Conservation (phyloP, 306 rosid species). For the Hippophae tibetana region DNA sequence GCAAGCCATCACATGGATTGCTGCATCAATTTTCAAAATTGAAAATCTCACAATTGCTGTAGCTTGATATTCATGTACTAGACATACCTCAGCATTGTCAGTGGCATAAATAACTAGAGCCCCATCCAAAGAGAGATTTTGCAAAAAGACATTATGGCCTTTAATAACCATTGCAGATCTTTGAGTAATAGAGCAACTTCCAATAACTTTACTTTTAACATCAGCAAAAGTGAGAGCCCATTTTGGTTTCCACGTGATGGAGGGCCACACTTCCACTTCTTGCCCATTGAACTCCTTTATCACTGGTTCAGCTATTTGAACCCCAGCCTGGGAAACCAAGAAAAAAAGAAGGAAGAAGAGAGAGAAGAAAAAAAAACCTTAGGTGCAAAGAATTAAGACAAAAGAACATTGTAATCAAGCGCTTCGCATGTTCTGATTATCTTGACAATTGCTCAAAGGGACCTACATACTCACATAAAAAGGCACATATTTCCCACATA, state of each 20-base stretch:
- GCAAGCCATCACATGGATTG: no score
- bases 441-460: no score
- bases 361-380: no score
- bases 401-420: no score
- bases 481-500: no score
- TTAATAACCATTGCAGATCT: constrained; percentile 71
- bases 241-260: constrained; percentile 78
- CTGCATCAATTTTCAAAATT: neutral
- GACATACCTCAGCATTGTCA: constrained; percentile 64
- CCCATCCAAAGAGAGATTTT: constrained; percentile 76
- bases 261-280: constrained; percentile 92
- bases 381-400: no score
- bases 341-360: neutral
- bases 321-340: constrained; percentile 56
- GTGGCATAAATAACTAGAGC: constrained; percentile 55
- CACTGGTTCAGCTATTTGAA: constrained; percentile 68
- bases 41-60: neutral
- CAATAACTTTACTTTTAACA: constrained; percentile 63
- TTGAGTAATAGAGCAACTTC: constrained; percentile 64
- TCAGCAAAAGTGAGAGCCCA: constrained; percentile 69
- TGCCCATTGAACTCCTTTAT: constrained; percentile 62
- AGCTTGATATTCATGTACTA: neutral
- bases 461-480: no score
- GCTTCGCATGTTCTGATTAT: no score
- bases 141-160: constrained; percentile 45